phyloP scores from a whole-genome alignment of 495 filamentous ascomycete species.

The Poronia punctata region DNA sequence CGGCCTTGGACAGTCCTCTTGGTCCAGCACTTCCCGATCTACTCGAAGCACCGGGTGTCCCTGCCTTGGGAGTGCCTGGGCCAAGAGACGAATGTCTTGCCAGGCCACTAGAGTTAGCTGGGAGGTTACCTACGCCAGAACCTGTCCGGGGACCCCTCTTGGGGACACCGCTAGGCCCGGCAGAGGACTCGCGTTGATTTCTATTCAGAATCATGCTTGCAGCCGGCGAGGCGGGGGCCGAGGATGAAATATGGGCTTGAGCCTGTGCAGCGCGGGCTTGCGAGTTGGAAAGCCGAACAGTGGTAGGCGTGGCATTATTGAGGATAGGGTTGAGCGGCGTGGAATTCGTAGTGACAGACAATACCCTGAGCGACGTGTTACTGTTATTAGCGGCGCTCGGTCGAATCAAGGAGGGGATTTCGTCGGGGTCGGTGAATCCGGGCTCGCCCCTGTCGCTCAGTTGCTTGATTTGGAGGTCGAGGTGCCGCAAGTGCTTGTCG shows the following conservation, averaged over 20 bases:
- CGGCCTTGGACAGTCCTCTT: constrained; percentile 46
- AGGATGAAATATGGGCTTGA: constrained; percentile 39
- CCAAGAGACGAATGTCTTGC: constrained; percentile 74
- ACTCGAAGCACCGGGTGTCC: constrained; percentile 50
- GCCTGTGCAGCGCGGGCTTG: constrained; percentile 34
- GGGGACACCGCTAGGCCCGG: constrained; percentile 52
- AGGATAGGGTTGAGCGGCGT: constrained; percentile 42
- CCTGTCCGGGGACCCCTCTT: constrained; percentile 70
- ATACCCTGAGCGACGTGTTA: constrained; percentile 19
- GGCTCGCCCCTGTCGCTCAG: constrained; percentile 69
- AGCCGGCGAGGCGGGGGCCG: constrained; percentile 61
- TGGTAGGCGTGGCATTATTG: constrained; percentile 34
- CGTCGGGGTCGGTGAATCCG: constrained; percentile 66
- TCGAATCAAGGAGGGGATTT: constrained; percentile 70
- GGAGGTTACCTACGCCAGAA: constrained; percentile 55
- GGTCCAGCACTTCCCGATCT: constrained; percentile 71
- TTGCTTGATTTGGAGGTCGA: constrained; percentile 81
- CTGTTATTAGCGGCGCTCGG: constrained; percentile 43
- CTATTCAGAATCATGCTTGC: constrained; percentile 55
- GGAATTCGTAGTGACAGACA: constrained; percentile 27
- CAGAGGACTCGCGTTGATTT: constrained; percentile 68
- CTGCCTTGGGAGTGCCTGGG: constrained; percentile 78
- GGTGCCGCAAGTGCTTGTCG: constrained; percentile 80
- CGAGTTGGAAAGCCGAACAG: constrained; percentile 29
- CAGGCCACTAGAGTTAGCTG: constrained; percentile 63